Percentiles rank a stretch among this genome's conserved stretches.
Evolutionary conservation across 768 basidiomycete genomes (phyloP).

Genomic region (Mycena rosella): DNA sequence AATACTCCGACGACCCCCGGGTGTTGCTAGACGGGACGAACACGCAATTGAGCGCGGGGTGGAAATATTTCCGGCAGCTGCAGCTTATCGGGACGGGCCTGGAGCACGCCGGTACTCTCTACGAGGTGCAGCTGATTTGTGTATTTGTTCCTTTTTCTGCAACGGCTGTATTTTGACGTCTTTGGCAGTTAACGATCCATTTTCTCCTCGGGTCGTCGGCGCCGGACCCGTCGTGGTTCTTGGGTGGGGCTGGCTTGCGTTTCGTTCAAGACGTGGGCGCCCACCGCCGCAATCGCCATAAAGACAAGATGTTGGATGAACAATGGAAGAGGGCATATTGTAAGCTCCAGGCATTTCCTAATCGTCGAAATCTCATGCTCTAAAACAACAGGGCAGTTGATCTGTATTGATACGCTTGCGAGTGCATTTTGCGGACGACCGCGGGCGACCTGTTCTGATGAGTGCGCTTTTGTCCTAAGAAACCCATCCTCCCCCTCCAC

Average conservation of each 20-base stretch:
- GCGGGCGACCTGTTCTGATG: conserved; percentile 67
- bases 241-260: conserved; percentile 71
- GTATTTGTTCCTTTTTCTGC: conserved; percentile 39
- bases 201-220: conserved; percentile 59
- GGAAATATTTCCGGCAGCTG: conserved; percentile 61
- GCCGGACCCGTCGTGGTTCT: conserved; percentile 64
- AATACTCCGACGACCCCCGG: conserved; percentile 56
- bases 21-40: conserved; percentile 43
- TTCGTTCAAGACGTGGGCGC: conserved; percentile 71
- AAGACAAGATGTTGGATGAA: conserved; percentile 53
- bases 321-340: conserved; percentile 70
- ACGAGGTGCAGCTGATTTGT: conserved; percentile 68
- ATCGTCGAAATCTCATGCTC: too few species aligned
- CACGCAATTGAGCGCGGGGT: conserved; percentile 53
- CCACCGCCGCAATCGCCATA: conserved; percentile 55
- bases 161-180: not conserved
- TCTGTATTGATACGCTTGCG: too few species aligned
- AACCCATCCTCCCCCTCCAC: too few species aligned
- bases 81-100: conserved; percentile 63
- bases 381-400: too few species aligned
- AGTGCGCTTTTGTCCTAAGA: conserved; percentile 53
- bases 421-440: conserved; percentile 67
- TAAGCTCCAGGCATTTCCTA: conserved; percentile 39
- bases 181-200: conserved; percentile 51
- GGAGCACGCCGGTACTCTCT: conserved; percentile 61